Evolutionary conservation across 768 basidiomycete genomes (phyloP), one percentile per base, ranked within the genome.

Genomic region (Hericium alpestre): DNA sequence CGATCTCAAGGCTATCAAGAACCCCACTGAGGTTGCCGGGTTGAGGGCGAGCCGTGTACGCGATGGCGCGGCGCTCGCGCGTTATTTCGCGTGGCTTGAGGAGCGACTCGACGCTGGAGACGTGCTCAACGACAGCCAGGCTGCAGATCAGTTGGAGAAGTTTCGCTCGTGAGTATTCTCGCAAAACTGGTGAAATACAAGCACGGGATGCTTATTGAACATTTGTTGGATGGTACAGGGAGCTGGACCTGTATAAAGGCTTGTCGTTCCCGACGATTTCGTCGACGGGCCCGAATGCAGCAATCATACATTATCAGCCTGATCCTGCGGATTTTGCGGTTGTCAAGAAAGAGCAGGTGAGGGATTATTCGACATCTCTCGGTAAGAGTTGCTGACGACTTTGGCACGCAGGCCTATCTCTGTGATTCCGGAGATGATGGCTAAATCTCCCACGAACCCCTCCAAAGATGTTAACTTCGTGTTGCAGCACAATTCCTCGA

Each of bases 31-130:
- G 65, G 70, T 94, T 12, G 87, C 87, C 66, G 95, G 95, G 0
- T 97, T 97, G 77, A 79, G 93, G 16, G 82, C 87, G 65, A 80
- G 79, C 54, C 92, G 98, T 66, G 82, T 95, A 32, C 80, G 94
- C 10, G 95, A 98, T 68, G 93, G 95, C 0, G 83, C 79, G 1
- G 94, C 94, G 0, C 75, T 98, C 51, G 83, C 80, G 7, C 79
- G 86, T 12, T 99, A 98, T 71, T 97, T 97, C 63, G 78, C 92
- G 0, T 99, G 95, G 96, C 76, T 99, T 1, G 93, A 98, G 69
- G 87, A 93, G 59, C 79, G 86, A 61, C 73, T 98, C 16, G 69
- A 77, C 3, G 72, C 76, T 7, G 89, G 83, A 0, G 74, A 72
- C 16, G 76, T 74, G 57, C 58, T 94, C 58, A 84, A 78, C 43